Evolutionary conservation across 2,329 filamentous ascomycete genomes (phyloP), one percentile per base, ranked within the genome.

Genomic region (Hypoxylon sp.): DNA sequence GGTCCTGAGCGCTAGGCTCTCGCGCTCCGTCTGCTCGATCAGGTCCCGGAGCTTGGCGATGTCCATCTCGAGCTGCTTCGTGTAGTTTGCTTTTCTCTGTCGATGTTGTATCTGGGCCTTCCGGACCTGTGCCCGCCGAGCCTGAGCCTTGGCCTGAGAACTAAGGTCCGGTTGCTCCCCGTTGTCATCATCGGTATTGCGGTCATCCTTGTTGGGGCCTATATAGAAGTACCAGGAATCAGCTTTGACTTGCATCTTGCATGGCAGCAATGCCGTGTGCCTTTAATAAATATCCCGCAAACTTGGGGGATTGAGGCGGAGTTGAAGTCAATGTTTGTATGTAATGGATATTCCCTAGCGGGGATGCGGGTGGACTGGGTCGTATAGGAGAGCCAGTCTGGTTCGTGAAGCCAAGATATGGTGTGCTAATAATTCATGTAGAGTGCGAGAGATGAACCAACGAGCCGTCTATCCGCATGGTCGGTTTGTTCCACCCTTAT

Each of bases 61-160:
- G 71, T 88, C 85, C 66, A 82, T 78, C 78, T 88, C 86, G 31
- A 88, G 83, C 77, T 87, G 80, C 73, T 83, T 84, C 69, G 85
- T 81, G 74, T 88, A 86, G 74, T 87, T 84, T 55, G 84, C 85
- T 73, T 87, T 88, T 73, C 86, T 84, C 75, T 86, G 83, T 14
- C 86, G 85, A 71, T 88, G 86, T 74, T 87, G 82, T 39, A 84
- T 82, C 79, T 88, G 86, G 1, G 86, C 86, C 22, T 80, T 81
- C 2, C 85, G 78, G 57, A 88, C 86, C 69, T 88, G 86, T 2
- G 83, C 82, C 0, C 86, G 82, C 3, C 86, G 83, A 14, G 80
- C 67, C 72, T 84, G 80, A 22, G 83, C 79, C 74, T 85, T 86
- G 59, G 82, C 79, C 71, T 77, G 71, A 6, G 74, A 24, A 24